Evolutionary conservation across 257 asterid genomes (phyloP), one percentile per base, ranked within the genome.

Genomic region (Schizonepeta tenuifolia): DNA sequence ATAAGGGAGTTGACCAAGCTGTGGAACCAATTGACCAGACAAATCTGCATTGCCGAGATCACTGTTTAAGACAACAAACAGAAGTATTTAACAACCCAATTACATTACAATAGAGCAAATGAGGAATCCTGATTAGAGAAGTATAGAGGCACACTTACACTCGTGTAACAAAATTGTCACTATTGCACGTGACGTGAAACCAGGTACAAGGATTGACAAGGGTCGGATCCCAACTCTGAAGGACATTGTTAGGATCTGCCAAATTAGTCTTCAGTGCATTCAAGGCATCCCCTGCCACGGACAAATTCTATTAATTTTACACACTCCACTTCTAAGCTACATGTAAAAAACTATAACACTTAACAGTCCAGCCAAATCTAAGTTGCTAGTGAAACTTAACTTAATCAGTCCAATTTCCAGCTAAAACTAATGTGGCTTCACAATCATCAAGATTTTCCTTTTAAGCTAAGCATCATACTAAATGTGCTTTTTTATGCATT

Each of bases 161-260:
- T 86, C 98, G 83, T 5, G 96, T 95, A 67, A 95, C 99, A 40
- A 80, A 78, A 74, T 95, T 90, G 8, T 88, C 97, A 26, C 78
- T 80, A 80, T 84, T 92, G 90, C 99, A 95, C 0, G 96, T 89
- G 22, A 94, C 97, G 31, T 94, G 98, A 81, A 91, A 91, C 99
- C 99, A 94, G 58, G 98, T 91, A 73, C 99, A 95, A 10, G 98
- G 99, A 80, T 95, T 95, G 70, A 92, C 99, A 49, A 92, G 98
- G 35, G 98, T 90, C 18, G 96, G 79, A 76, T 95, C 98, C 99
- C 99, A 95, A 79, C 96, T 95, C 88, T 90, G 97, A 22, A 95
- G 90, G 71, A 95, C 99, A 71, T 77, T 86, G 83, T 86, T 87
- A 58, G 99, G 97, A 87, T 95, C 99, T 11, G 78, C 88, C 83